phyloP scores from a whole-genome alignment of 805 yeast genomes.

The Jamesozyma rosinii region DNA sequence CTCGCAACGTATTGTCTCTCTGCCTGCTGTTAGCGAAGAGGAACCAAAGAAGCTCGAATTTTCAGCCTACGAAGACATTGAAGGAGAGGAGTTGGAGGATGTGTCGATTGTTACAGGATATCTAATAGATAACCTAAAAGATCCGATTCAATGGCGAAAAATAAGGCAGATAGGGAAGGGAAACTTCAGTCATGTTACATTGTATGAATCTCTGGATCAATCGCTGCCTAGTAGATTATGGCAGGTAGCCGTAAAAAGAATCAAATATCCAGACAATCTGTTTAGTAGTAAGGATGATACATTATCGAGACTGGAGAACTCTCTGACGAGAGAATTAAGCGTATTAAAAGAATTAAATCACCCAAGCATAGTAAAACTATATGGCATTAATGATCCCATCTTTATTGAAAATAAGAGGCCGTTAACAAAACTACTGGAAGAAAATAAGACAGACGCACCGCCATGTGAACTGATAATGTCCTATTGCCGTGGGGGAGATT shows the following conservation, averaged over 20 bases:
- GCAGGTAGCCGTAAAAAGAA: constrained; percentile 64
- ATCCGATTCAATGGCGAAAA: constrained; percentile 29
- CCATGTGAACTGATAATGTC: constrained; percentile 53
- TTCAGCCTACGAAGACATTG: neutral
- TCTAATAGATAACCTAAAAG: constrained; percentile 9
- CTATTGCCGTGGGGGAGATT: constrained; percentile 77
- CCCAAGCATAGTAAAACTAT: constrained; percentile 58
- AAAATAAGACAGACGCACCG: constrained; percentile 13
- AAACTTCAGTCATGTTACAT: constrained; percentile 55
- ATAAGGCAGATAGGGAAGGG: constrained; percentile 51
- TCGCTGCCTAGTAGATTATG: constrained; percentile 5
- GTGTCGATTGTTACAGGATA: constrained; percentile 16
- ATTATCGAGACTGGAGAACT: constrained; percentile 47
- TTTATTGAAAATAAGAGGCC: constrained; percentile 23
- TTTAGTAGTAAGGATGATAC: constrained; percentile 35
- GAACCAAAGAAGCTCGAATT: neutral
- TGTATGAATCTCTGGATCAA: constrained; percentile 32
- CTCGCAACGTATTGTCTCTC: constrained; percentile 20
- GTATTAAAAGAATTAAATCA: constrained; percentile 50
- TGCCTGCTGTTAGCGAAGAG: constrained; percentile 20
- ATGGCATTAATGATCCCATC: constrained; percentile 36
- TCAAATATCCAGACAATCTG: constrained; percentile 32
- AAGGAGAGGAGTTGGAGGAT: constrained; percentile 2
- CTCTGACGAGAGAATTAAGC: constrained; percentile 64
- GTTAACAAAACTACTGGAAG: constrained; percentile 24